A percentile compares a stretch with the other conserved stretches of the same genome.
phyloP scores from a whole-genome alignment of 768 basidiomycete genomes.

The Boletus eberwhitei region DNA sequence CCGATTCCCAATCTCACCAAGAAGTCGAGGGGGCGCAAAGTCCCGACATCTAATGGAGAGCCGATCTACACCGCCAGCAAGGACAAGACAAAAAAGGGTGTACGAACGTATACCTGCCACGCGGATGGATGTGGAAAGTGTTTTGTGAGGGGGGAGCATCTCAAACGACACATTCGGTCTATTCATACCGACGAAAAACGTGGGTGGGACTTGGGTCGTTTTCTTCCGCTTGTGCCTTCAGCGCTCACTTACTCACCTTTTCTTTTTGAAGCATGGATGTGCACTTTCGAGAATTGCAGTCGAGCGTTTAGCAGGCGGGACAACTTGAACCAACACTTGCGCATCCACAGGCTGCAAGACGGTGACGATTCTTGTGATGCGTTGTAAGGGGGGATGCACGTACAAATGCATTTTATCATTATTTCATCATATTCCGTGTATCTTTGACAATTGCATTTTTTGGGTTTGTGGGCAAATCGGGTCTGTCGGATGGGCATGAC shows the following conservation, averaged over 20 bases:
- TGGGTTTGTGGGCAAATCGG: background rate
- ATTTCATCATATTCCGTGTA: slow-evolving; percentile 21
- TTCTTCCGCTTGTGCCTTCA: no score
- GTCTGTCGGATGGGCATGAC: background rate
- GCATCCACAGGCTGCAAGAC: slow-evolving; percentile 45
- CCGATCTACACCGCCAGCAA: slow-evolving; percentile 22
- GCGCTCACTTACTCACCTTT: background rate
- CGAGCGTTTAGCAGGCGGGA: slow-evolving; percentile 73
- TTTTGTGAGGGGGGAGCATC: slow-evolving; percentile 75
- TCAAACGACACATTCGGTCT: slow-evolving; percentile 76
- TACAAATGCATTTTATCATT: slow-evolving; percentile 4
- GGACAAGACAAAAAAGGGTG: slow-evolving; percentile 33
- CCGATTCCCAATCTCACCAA: slow-evolving; percentile 51
- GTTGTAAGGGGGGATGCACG: background rate
- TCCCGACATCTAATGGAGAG: slow-evolving; percentile 38
- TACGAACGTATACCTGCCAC: slow-evolving; percentile 58
- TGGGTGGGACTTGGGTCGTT: slow-evolving; percentile 37
- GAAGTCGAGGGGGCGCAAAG: slow-evolving; percentile 45
- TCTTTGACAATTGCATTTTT: background rate
- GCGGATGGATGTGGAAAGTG: slow-evolving; percentile 75
- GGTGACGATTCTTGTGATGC: slow-evolving; percentile 11
- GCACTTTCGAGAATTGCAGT: slow-evolving; percentile 61
- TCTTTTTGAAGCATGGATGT: slow-evolving; percentile 25
- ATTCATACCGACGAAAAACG: slow-evolving; percentile 86
- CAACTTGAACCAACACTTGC: slow-evolving; percentile 73